Evolutionary conservation across 129 eudicot species (phyloP).

Genomic region (Artemisia argyi): DNA sequence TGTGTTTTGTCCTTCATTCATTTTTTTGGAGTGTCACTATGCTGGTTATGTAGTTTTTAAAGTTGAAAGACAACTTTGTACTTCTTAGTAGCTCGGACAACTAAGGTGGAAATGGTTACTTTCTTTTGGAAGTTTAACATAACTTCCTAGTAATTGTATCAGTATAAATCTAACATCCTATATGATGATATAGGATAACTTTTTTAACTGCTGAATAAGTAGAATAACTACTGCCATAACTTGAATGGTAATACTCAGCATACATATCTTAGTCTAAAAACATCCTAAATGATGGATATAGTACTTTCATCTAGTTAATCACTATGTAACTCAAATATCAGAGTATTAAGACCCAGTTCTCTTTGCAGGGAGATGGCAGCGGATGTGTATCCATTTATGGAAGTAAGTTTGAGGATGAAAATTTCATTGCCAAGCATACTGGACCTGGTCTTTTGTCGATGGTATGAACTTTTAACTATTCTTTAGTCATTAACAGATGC

Average conservation of each 20-base stretch:
- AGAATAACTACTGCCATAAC: not conserved
- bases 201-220: not conserved
- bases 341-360: slow-evolving; percentile 12
- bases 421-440: slow-evolving; percentile 95
- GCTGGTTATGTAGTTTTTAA: not conserved
- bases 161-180: not conserved
- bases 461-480: slow-evolving; percentile 49
- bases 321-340: not conserved
- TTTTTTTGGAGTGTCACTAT: not conserved
- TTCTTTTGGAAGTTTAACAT: not conserved
- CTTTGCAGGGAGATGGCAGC: slow-evolving; percentile 92
- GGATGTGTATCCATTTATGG: slow-evolving; percentile 93
- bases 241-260: not conserved
- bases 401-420: slow-evolving; percentile 95
- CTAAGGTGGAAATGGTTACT: slow-evolving; percentile 8
- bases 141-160: not conserved
- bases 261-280: not conserved
- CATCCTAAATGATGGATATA: too few species aligned
- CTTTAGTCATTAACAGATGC: slow-evolving; percentile 16
- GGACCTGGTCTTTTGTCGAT: slow-evolving; percentile 96
- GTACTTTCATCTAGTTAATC: not conserved
- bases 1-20: not conserved
- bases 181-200: not conserved
- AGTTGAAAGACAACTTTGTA: slow-evolving; percentile 1
- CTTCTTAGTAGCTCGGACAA: not conserved